phyloP scores from a whole-genome alignment of 495 filamentous ascomycete genomes.

The Aspergillus homomorphus region DNA sequence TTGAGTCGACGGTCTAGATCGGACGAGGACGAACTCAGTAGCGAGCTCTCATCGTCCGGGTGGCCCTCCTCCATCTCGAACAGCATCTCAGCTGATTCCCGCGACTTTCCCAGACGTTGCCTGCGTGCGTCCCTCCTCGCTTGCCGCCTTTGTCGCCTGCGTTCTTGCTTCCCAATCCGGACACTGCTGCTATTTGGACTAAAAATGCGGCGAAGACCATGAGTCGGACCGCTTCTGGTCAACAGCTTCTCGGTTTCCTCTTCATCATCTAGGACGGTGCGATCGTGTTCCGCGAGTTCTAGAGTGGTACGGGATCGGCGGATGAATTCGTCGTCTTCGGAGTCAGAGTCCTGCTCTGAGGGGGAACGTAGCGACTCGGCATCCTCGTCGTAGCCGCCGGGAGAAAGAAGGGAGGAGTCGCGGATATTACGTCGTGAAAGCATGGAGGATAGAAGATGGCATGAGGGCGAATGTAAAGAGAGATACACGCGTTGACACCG shows the following conservation, averaged over 20 bases:
- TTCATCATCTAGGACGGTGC: conserved; percentile 78
- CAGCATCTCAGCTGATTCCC: conserved; percentile 74
- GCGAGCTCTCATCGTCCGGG: conserved; percentile 57
- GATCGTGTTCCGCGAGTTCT: conserved; percentile 69
- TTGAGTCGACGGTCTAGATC: conserved; percentile 37
- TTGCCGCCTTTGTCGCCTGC: conserved; percentile 40
- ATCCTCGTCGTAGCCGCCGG: conserved; percentile 64
- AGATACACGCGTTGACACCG: conserved; percentile 1
- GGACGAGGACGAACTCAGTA: conserved; percentile 39
- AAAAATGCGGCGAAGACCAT: conserved; percentile 51
- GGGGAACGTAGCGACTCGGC: conserved; percentile 61
- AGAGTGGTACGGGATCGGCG: conserved; percentile 61
- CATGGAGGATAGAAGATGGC: conserved; percentile 21
- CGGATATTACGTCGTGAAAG: conserved; percentile 23
- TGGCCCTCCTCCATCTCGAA: conserved; percentile 85
- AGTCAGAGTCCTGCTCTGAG: conserved; percentile 72
- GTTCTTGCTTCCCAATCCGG: conserved; percentile 58
- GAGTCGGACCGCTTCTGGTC: conserved; percentile 45
- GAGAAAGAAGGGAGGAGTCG: conserved; percentile 54
- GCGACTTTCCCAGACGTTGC: conserved; percentile 43
- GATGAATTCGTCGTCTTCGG: conserved; percentile 69
- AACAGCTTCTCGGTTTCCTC: conserved; percentile 83
- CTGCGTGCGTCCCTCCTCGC: conserved; percentile 45
- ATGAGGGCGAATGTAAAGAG: background rate
- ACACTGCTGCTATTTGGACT: conserved; percentile 38